A percentile compares a stretch with the other conserved stretches of the same genome.
These are phyloP conservation scores for Brassica hybrid DNA, from an alignment of 441 rosid genomes.

Conservation along the genomic window DNA sequence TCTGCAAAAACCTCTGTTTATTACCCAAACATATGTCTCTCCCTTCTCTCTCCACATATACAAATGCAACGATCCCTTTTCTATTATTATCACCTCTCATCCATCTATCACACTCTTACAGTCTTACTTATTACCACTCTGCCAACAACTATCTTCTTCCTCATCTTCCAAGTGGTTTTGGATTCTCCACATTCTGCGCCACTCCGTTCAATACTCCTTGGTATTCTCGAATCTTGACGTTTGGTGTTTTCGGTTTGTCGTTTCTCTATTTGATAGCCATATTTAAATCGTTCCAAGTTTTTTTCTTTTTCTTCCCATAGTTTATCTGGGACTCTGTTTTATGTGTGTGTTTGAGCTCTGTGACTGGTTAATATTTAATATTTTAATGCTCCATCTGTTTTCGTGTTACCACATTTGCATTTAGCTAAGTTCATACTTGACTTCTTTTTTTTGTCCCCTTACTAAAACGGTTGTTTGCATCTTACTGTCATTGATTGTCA, in stretches of 20 bases:
- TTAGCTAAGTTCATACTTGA: slow-evolving; percentile 9
- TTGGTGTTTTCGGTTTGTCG: slow-evolving; percentile 52
- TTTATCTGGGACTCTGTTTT: slow-evolving; percentile 39
- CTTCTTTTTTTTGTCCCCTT: background rate
- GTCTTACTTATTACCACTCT: slow-evolving; percentile 52
- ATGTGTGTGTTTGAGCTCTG: slow-evolving; percentile 43
- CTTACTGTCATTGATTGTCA: slow-evolving; percentile 4
- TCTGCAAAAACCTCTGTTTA: slow-evolving; percentile 33
- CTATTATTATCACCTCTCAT: slow-evolving; percentile 47
- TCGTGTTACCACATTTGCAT: slow-evolving; percentile 22
- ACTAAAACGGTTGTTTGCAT: background rate
- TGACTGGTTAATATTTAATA: slow-evolving; percentile 3
- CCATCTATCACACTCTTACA: slow-evolving; percentile 26
- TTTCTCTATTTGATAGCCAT: slow-evolving; percentile 26
- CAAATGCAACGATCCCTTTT: slow-evolving; percentile 27
- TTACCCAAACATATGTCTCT: slow-evolving; percentile 35
- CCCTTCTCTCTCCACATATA: slow-evolving; percentile 14
- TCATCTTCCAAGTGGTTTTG: slow-evolving; percentile 33
- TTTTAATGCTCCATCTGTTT: background rate
- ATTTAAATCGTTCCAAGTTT: slow-evolving; percentile 21
- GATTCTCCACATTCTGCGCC: slow-evolving; percentile 58
- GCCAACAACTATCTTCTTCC: slow-evolving; percentile 44
- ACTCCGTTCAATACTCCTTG: slow-evolving; percentile 46
- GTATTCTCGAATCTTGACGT: slow-evolving; percentile 48
- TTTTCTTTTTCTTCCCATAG: slow-evolving; percentile 7